These are phyloP conservation scores for Periconia sp. DNA, from an alignment of 2,329 filamentous ascomycete species.

Conservation along the genomic window DNA sequence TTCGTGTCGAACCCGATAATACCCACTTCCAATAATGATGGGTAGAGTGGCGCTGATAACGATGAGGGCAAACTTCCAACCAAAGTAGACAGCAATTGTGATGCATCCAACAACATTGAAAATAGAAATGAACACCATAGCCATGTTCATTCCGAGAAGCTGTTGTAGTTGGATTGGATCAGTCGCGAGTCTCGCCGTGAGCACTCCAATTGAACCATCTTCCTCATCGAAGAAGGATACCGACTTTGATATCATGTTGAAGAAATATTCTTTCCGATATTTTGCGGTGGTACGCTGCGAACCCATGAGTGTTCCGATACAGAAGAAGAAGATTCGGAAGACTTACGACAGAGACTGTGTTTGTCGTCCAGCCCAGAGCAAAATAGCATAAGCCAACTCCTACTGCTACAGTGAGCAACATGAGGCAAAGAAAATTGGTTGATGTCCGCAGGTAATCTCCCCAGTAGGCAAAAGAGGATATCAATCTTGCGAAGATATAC, in stretches of 20 bases:
- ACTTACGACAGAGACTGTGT: constrained; percentile 28
- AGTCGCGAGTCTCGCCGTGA: constrained; percentile 66
- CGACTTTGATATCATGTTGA: constrained; percentile 86
- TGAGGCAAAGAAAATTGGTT: constrained; percentile 53
- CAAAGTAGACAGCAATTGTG: constrained; percentile 70
- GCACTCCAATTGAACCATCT: constrained; percentile 82
- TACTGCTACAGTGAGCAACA: constrained; percentile 24
- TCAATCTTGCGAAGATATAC: constrained; percentile 28
- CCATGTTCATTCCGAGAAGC: constrained; percentile 48
- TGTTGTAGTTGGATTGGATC: constrained; percentile 35
- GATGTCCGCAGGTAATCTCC: constrained; percentile 18
- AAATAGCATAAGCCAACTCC: constrained; percentile 30
- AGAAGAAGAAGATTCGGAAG: not conserved
- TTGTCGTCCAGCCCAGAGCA: constrained; percentile 30
- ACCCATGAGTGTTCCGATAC: too few relatives aligned
- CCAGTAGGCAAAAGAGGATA: constrained; percentile 27
- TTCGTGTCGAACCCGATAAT: constrained; percentile 73
- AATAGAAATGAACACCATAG: constrained; percentile 79
- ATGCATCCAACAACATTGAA: constrained; percentile 80
- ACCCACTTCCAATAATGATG: constrained; percentile 77
- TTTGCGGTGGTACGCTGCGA: constrained; percentile 61
- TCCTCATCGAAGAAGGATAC: constrained; percentile 90
- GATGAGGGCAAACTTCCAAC: constrained; percentile 86
- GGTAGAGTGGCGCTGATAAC: constrained; percentile 67
- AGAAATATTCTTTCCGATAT: constrained; percentile 80